Evolutionary conservation across 176 grass and related monocot species (phyloP), one percentile per base, ranked within the genome.

Genomic region (Thalia dealbata): DNA sequence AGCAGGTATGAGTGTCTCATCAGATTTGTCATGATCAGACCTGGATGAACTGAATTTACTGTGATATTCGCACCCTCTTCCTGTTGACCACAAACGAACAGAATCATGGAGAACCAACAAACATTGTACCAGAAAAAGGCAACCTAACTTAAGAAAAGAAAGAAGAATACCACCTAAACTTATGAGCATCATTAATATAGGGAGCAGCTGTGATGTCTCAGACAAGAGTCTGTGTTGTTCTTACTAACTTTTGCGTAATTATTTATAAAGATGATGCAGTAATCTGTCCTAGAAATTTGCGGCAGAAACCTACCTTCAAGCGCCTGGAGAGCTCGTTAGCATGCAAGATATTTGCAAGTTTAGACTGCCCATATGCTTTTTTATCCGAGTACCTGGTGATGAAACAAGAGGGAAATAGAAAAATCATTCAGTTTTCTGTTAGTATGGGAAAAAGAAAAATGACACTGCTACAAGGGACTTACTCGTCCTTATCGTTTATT

Each of bases 1-100:
- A 90, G 69, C 82, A 80, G 52, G 56, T 79, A 82, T 26, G 93
- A 92, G 67, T 97, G 93, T 75, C 89, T 88, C 89, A 90, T 88
- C 83, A 97, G 82, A 85, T 92, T 90, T 24, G 93, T 97, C 93
- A 90, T 88, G 83, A 97, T 97, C 76, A 97, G 55, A 80, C 93
- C 93, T 56, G 93, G 93, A 88, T 97, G 93, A 59, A 96, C 85
- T 45, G 87, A 86, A 32, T 97, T 97, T 44, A 84, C 74, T 72
- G 84, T 92, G 61, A 97, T 77, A 73, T 97, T 97, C 38, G 84
- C 83, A 78, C 93, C 89, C 76, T 86, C 87, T 76, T 86, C 83
- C 93, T 97, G 85, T 88, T 85, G 83, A 25, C 23, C 32, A 64
- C 15, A 73, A 21, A 58, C 2, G 6, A n/a, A 6, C 4, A 56